Conservation (phyloP, 1,139 yeast genomes). For the Lodderomyces pseudojiufengensis region DNA sequence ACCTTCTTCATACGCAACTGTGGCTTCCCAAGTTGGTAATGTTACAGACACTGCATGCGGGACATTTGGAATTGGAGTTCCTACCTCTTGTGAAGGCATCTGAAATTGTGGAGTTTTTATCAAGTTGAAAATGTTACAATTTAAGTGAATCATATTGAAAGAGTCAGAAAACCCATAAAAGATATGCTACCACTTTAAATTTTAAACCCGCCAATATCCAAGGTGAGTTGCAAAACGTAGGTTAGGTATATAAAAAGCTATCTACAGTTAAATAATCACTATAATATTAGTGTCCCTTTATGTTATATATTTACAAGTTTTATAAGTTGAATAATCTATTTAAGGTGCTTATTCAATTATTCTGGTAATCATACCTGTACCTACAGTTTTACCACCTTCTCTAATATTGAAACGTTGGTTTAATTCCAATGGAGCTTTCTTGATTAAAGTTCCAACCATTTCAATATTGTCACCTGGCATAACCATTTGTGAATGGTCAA, state of each 20-base stretch:
- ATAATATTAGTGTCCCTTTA: too few relatives aligned
- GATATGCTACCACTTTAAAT: too few relatives aligned
- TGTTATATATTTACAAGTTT: too few relatives aligned
- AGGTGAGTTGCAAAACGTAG: too few relatives aligned
- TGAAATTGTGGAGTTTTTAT: too few relatives aligned
- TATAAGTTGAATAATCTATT: too few relatives aligned
- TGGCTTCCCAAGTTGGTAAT: conserved; percentile 90
- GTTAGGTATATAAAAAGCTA: too few relatives aligned
- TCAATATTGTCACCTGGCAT: conserved; percentile 99
- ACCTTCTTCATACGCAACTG: conserved; percentile 90
- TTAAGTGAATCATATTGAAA: too few relatives aligned
- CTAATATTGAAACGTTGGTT: conserved; percentile 99
- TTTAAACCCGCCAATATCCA: too few relatives aligned
- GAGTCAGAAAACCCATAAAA: too few relatives aligned
- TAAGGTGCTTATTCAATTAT: conserved; percentile 58
- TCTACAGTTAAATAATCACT: too few relatives aligned
- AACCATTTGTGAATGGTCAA: conserved; percentile 82
- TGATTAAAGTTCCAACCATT: conserved; percentile 88
- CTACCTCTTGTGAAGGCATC: conserved; percentile 50
- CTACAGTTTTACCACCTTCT: conserved; percentile 99
- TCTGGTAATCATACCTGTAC: conserved; percentile 96
- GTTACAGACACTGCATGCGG: conserved; percentile 93
- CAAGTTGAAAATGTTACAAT: too few relatives aligned
- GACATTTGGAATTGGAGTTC: conserved; percentile 84
- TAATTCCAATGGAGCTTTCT: conserved; percentile 91